Evolutionary conservation across 768 basidiomycete species (phyloP).

Genomic region (Boletus patriciae): DNA sequence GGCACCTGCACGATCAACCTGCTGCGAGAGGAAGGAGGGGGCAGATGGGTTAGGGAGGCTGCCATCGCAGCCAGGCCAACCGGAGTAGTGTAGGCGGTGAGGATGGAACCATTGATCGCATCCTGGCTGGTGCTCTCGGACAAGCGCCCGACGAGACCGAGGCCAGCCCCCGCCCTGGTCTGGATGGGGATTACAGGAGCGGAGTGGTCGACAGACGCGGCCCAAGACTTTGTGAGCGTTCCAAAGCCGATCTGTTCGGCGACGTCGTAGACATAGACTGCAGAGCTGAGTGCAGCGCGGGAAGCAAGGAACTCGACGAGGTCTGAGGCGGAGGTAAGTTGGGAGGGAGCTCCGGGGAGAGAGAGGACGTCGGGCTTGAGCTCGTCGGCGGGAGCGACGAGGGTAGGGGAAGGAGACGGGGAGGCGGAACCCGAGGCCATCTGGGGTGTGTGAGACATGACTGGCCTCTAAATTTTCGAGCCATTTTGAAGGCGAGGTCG

Average conservation of each 20-base stretch:
- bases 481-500: conserved; percentile 1
- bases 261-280: conserved; percentile 79
- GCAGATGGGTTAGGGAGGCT: conserved; percentile 71
- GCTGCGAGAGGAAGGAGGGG: conserved; percentile 57
- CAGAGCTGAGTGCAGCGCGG: conserved; percentile 52
- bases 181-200: conserved; percentile 69
- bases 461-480: no score
- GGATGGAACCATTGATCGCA: conserved; percentile 52
- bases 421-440: conserved; percentile 6
- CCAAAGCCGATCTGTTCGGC: conserved; percentile 86
- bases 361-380: conserved; percentile 22
- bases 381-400: conserved; percentile 35
- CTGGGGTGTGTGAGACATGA: neutral
- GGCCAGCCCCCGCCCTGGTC: conserved; percentile 81
- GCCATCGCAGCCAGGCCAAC: conserved; percentile 83
- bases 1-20: conserved; percentile 86
- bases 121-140: conserved; percentile 79
- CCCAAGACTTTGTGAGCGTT: conserved; percentile 65
- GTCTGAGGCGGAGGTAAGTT: conserved; percentile 50
- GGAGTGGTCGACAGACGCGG: conserved; percentile 40
- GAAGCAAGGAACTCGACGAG: conserved; percentile 70
- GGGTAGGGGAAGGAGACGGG: conserved; percentile 31
- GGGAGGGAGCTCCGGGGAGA: conserved; percentile 3
- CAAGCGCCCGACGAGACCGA: conserved; percentile 74
- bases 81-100: conserved; percentile 83